phyloP scores from a whole-genome alignment of 2,329 filamentous ascomycete species.

The Hypoxylon sp. region DNA sequence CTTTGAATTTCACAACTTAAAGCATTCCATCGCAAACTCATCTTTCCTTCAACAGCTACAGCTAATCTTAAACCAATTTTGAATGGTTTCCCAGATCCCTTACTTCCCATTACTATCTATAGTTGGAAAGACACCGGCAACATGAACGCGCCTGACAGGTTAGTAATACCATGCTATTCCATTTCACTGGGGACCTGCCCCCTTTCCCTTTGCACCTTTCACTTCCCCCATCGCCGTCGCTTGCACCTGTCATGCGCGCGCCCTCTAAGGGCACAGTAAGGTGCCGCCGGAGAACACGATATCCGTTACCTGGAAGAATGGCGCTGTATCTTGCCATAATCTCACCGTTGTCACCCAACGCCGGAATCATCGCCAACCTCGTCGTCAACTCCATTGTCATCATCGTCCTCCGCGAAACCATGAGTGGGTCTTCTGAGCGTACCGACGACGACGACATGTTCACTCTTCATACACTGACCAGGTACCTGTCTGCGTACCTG shows the following conservation, averaged over 20 bases:
- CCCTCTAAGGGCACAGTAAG: not conserved
- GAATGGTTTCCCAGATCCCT: not conserved
- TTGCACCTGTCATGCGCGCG: not conserved
- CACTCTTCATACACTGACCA: not conserved
- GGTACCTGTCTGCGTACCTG: not conserved
- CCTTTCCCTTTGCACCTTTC: not conserved
- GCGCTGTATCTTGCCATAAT: not conserved
- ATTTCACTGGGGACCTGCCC: slow-evolving; percentile 19
- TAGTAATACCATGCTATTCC: slow-evolving; percentile 49
- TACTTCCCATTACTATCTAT: not conserved
- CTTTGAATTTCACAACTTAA: not conserved
- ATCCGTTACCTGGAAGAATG: not conserved
- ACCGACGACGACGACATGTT: not conserved
- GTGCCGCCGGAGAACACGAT: not conserved
- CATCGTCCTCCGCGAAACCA: not conserved
- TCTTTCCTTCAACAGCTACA: not conserved
- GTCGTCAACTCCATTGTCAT: not conserved
- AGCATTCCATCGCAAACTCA: not conserved
- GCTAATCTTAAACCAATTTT: not conserved
- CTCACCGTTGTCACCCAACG: not conserved
- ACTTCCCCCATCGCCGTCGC: not conserved
- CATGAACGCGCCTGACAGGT: slow-evolving; percentile 73
- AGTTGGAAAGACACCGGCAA: slow-evolving; percentile 42
- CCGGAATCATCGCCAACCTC: not conserved
- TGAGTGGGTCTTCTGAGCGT: not conserved